Evolutionary conservation across 306 rosid genomes (phyloP).

Genomic region (Arachis stenosperma): DNA sequence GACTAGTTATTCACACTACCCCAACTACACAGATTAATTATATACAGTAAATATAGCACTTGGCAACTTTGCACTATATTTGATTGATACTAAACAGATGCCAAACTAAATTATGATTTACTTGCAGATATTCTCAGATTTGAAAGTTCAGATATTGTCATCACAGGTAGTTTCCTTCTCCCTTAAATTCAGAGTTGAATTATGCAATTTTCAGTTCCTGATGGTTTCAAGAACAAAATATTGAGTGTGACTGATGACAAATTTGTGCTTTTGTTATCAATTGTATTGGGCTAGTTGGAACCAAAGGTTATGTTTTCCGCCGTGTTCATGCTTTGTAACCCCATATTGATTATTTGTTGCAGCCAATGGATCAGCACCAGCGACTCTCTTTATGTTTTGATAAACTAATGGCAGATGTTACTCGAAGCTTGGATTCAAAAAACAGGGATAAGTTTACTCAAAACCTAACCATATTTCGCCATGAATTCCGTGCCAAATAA

Average conservation of each 20-base stretch:
- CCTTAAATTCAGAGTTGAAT: slow-evolving; percentile 14
- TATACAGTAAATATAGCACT: neutral
- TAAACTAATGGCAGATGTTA: slow-evolving; percentile 56
- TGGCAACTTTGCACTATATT: neutral
- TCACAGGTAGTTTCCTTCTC: slow-evolving; percentile 50
- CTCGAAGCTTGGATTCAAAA: slow-evolving; percentile 52
- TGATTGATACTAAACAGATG: slow-evolving; percentile 8
- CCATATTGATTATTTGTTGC: slow-evolving; percentile 31
- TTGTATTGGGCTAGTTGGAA: neutral
- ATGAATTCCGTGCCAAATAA: slow-evolving; percentile 58
- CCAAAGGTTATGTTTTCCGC: neutral
- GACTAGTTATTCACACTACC: slow-evolving; percentile 12
- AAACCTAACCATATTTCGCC: slow-evolving; percentile 53
- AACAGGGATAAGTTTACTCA: slow-evolving; percentile 64
- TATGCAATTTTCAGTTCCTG: slow-evolving; percentile 14
- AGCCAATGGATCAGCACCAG: slow-evolving; percentile 58
- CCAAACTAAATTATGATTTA: slow-evolving; percentile 34
- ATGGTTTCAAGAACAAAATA: slow-evolving; percentile 3
- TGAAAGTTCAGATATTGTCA: slow-evolving; percentile 55
- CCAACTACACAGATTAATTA: neutral
- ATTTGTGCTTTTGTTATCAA: neutral
- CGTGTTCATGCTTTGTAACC: slow-evolving; percentile 12
- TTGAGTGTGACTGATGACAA: slow-evolving; percentile 27
- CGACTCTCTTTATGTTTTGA: slow-evolving; percentile 58
- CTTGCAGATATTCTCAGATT: slow-evolving; percentile 56